Evolutionary conservation across 768 basidiomycete species (phyloP).

Genomic region (Leccinum imitatum): DNA sequence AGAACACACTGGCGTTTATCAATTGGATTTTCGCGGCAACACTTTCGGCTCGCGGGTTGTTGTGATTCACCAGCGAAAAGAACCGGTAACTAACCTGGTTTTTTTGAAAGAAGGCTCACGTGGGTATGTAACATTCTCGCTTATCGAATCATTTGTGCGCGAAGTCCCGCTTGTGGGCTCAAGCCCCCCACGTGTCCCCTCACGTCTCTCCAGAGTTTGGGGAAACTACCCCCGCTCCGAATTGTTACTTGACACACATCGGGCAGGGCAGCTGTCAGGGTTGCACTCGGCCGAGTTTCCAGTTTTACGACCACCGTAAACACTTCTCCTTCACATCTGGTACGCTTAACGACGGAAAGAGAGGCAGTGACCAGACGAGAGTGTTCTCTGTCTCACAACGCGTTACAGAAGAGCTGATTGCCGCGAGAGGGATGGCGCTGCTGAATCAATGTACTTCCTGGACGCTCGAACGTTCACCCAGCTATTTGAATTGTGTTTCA

Average conservation of each 20-base stretch:
- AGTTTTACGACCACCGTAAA: constrained; percentile 11
- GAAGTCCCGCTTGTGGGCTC: not conserved
- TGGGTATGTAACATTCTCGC: not conserved
- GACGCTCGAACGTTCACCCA: not conserved
- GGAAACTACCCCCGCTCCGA: not conserved
- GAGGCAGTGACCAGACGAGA: constrained; percentile 1
- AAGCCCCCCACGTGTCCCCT: not conserved
- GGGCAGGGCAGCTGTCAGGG: not conserved
- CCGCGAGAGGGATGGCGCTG: not conserved
- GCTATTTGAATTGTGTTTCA: constrained; percentile 15
- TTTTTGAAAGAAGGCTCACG: not conserved
- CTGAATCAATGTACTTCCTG: not conserved
- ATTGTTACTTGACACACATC: constrained; percentile 1
- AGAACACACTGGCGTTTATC: too few species aligned
- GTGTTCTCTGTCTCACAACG: constrained; percentile 3
- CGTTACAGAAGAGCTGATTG: not conserved
- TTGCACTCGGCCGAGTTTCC: not conserved
- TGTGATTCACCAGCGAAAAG: too few species aligned
- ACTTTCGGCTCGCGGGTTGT: too few species aligned
- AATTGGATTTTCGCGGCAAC: too few species aligned
- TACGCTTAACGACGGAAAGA: not conserved
- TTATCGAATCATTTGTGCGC: not conserved
- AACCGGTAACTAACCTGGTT: too few species aligned
- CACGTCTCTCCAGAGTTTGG: not conserved
- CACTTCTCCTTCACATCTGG: not conserved